phyloP scores from a whole-genome alignment of 495 filamentous ascomycete species.

The Rostrohypoxylon terebratum region DNA sequence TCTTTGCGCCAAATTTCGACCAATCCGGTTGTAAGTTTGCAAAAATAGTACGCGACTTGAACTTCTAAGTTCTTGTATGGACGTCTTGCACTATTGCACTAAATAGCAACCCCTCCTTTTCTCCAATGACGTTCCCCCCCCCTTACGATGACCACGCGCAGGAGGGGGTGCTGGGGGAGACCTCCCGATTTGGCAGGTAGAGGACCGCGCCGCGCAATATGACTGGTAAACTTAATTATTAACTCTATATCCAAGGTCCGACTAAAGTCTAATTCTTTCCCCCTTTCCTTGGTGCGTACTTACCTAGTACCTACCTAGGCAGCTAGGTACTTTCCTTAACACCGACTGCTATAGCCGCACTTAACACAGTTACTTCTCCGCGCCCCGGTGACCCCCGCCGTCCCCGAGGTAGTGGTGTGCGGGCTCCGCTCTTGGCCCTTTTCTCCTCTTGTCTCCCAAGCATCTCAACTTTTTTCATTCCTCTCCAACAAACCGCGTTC shows the following conservation, averaged over 20 bases:
- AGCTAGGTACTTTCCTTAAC: no score
- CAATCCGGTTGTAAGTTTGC: background rate
- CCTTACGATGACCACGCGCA: conserved; percentile 30
- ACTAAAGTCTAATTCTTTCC: background rate
- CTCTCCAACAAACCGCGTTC: conserved; percentile 2
- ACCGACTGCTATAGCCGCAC: no score
- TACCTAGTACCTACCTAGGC: no score
- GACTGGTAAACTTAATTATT: conserved; percentile 31
- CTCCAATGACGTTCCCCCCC: conserved; percentile 8
- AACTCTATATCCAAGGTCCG: background rate
- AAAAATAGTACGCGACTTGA: no score
- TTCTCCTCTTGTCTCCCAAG: background rate
- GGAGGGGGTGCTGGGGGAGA: background rate
- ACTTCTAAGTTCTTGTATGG: no score
- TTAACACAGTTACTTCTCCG: conserved; percentile 9
- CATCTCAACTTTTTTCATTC: background rate
- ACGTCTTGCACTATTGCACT: background rate
- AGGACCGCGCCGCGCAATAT: conserved; percentile 25
- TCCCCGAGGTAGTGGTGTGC: conserved; percentile 17
- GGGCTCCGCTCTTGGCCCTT: background rate
- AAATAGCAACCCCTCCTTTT: background rate
- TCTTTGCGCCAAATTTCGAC: conserved; percentile 3
- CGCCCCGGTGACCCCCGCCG: conserved; percentile 11
- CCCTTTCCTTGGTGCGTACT: background rate
- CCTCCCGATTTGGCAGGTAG: conserved; percentile 42